A percentile compares a stretch with the other conserved stretches of the same genome.
phyloP scores from a whole-genome alignment of 495 filamentous ascomycete species.

The Pyrenula massariospora region DNA sequence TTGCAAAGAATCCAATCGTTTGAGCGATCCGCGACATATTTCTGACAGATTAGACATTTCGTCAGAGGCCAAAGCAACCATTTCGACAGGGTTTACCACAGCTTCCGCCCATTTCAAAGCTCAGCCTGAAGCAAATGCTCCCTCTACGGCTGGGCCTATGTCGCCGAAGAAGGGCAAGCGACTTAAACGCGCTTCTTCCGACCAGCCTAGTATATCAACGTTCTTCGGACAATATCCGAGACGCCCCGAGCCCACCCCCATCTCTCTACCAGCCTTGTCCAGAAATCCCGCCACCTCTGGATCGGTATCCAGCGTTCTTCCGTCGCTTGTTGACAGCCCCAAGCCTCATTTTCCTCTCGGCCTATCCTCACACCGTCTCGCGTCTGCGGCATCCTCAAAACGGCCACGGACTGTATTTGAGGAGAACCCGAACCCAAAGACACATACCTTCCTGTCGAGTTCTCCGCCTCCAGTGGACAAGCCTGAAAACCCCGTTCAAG shows the following conservation, averaged over 20 bases:
- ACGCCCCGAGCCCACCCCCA: not conserved
- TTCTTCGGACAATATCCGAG: not conserved
- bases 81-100: conserved; percentile 26
- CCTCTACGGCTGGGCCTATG: conserved; percentile 10
- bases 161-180: conserved; percentile 23
- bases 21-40: conserved; percentile 16
- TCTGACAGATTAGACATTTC: conserved; percentile 18
- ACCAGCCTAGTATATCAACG: not conserved
- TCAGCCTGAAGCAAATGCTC: conserved; percentile 3
- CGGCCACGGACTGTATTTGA: conserved; percentile 6
- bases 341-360: conserved; percentile 6
- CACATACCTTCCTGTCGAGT: conserved; percentile 32
- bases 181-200: conserved; percentile 7
- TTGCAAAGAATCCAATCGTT: conserved; percentile 11
- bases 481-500: not conserved
- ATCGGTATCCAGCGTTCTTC: not conserved
- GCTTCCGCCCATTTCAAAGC: conserved; percentile 29
- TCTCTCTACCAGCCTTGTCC: not conserved
- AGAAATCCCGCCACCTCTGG: not conserved
- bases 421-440: conserved; percentile 3
- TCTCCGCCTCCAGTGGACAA: conserved; percentile 20
- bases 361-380: conserved; percentile 14
- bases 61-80: conserved; percentile 21
- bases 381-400: conserved; percentile 7
- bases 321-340: not conserved